Base-by-base conservation (phyloP, 2,329 filamentous ascomycete species). In the Shiraia bambusicola region DNA sequence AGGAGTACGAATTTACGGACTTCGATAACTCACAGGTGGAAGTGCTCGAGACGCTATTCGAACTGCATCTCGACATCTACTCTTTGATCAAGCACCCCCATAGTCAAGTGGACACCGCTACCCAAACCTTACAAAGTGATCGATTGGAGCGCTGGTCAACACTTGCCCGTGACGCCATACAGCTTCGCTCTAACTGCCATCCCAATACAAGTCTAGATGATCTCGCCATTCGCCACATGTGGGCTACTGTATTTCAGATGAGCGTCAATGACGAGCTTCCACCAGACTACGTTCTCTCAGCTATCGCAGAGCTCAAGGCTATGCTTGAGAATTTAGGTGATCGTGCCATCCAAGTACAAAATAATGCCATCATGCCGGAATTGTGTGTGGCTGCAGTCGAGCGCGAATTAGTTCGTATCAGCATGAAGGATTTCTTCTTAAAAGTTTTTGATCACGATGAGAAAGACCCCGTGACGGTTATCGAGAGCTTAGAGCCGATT, bases 361-460 rank as follows among this genome's bases (percentile, higher is more conserved):
- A 98, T 66, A 97, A 95, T 60, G 80, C 82, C 1, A 80, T 91
- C 14, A 95, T 98, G 84, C 82, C 89, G 0, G 87, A 93, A 49
- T 80, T 98, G 35, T 96, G 92, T 0, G 72, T 82, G 2, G 78
- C 80, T n/a, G 88, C 89, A 0, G 84, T 93, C 6, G 91, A 97
- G 49, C 84, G 89, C 40, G 92, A 98, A 63, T 86, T 96, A 17
- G 92, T 88, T 10, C 90, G 91, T 58, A 77, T 97, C 25, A 95
- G 88, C 11, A 97, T 92, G 0, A 93, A 95, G 81, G 92, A 96
- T 61, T 97, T 97, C 66, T 97, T 98, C 68, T 77, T 90, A 36
- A 88, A 84, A 27, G 80, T 98, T 1, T 97, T 97, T 63, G 86
- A 88, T 45, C 84, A 90, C 27, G 86, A 93, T 42, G 80, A 84